A percentile compares a stretch with the other conserved stretches of the same genome.
Conservation (phyloP, 805 yeast genomes). For the Yamadazyma paraphyllophila region DNA sequence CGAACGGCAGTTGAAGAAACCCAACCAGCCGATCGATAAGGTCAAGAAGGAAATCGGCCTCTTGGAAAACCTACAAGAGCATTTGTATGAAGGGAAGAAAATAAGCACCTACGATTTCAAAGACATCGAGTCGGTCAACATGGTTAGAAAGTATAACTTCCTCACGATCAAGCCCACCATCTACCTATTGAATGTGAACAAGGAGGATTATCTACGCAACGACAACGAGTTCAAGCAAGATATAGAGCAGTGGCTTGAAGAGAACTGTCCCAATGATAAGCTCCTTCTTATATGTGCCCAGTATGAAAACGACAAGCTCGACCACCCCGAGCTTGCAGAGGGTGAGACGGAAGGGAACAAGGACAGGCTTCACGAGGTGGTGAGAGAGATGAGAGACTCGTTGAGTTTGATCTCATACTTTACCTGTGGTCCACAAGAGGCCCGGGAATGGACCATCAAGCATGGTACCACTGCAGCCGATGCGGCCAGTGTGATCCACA, state of each 20-base stretch:
- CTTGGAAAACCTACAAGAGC: slow-evolving; percentile 30
- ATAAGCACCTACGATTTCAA: slow-evolving; percentile 62
- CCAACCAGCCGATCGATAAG: slow-evolving; percentile 23
- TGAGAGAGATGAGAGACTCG: slow-evolving; percentile 62
- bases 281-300: slow-evolving; percentile 44
- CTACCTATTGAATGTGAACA: slow-evolving; percentile 69
- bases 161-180: slow-evolving; percentile 89
- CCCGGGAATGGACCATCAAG: slow-evolving; percentile 85
- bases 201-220: slow-evolving; percentile 59
- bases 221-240: slow-evolving; percentile 49
- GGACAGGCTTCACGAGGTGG: slow-evolving; percentile 62
- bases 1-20: slow-evolving; percentile 26
- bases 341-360: slow-evolving; percentile 25
- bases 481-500: slow-evolving; percentile 89
- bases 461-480: slow-evolving; percentile 76
- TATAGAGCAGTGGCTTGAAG: slow-evolving; percentile 64
- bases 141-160: slow-evolving; percentile 68
- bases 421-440: slow-evolving; percentile 85
- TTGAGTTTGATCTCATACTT: slow-evolving; percentile 76
- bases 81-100: slow-evolving; percentile 51
- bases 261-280: slow-evolving; percentile 58
- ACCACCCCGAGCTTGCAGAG: slow-evolving; percentile 17
- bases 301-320: slow-evolving; percentile 42
- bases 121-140: slow-evolving; percentile 55
- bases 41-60: slow-evolving; percentile 28